Base-by-base conservation (phyloP, 495 filamentous ascomycete genomes). In the Talaromyces liani region DNA sequence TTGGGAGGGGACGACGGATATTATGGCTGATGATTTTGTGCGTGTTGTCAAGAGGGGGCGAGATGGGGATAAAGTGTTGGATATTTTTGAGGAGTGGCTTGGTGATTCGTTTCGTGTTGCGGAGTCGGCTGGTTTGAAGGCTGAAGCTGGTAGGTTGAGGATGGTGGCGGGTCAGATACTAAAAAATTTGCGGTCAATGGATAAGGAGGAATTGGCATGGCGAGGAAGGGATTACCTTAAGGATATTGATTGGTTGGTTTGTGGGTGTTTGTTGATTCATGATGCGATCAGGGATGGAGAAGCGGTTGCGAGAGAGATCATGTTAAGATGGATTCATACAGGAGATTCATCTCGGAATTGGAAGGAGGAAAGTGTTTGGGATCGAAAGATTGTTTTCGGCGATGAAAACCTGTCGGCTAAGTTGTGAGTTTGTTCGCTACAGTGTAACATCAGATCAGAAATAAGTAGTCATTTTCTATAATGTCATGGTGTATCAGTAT, bases 1-100 rank as follows among this genome's bases (percentile, higher is more conserved):
- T 55, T 89, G 87, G 85, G 87, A 89, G 67, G 87, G 87, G 3
- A 89, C 87, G n/a, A 88, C 85, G 18, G 84, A 88, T 63, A 81
- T 89, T 5, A 70, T 89, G 57, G 78, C 78, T 12, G 75, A 76
- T n/a, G 87, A 89, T 63, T 73, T 84, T 1, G 71, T 88, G 25
- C 69, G 80, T 6, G 79, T 82, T 5, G 82, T 80, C 57, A 74
- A 76, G 16, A 71, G 73, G 31, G 71, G 66, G 0, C 77, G 79
- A 12, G 61, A 47, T 20, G 67, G 73, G 54, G 69, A 73, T 8
- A 29, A 80, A 6, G 66, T 58, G 7, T 18, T 58, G 34, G 31
- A 33, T 16, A 12, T 22, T 3, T 47, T 84, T 62, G 72, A 65
- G 0, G 70, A 68, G 45, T 73, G 78, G 72, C 66, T 83, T 4